These are phyloP conservation scores for Globisporangium yorkense DNA, from an alignment of 352 stramenopile genomes.

Conservation along the genomic window DNA sequence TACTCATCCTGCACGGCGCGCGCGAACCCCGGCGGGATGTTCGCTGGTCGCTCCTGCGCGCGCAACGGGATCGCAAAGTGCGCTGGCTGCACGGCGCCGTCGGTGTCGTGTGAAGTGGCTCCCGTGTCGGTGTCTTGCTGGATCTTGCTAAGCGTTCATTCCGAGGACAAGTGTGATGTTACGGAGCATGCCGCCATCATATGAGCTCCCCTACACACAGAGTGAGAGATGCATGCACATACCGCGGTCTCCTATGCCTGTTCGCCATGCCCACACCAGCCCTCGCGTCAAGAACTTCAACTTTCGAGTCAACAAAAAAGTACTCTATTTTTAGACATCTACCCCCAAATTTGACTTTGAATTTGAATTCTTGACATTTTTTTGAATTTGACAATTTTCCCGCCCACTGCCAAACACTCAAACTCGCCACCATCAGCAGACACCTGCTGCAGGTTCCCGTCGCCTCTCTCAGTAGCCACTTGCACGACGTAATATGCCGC, in stretches of 20 bases:
- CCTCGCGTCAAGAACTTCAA: too few species aligned
- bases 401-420: too few species aligned
- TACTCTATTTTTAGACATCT: too few species aligned
- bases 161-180: too few species aligned
- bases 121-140: constrained; percentile 9
- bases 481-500: background rate
- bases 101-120: constrained; percentile 16
- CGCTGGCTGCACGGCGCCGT: constrained; percentile 32
- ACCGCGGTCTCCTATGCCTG: background rate
- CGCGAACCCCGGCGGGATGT: constrained; percentile 33
- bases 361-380: background rate
- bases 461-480: background rate
- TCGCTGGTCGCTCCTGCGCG: constrained; percentile 37
- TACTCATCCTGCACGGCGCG: constrained; percentile 56
- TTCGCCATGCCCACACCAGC: background rate
- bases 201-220: too few species aligned
- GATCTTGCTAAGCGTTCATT: constrained; percentile 2
- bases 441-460: background rate
- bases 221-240: background rate
- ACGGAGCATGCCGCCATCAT: too few species aligned
- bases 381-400: too few species aligned
- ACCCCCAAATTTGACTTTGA: too few species aligned
- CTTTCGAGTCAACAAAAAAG: too few species aligned
- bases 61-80: constrained; percentile 54
- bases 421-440: background rate